Base-by-base conservation (phyloP, 2,329 filamentous ascomycete genomes). In the Pestalotiopsis sp. region DNA sequence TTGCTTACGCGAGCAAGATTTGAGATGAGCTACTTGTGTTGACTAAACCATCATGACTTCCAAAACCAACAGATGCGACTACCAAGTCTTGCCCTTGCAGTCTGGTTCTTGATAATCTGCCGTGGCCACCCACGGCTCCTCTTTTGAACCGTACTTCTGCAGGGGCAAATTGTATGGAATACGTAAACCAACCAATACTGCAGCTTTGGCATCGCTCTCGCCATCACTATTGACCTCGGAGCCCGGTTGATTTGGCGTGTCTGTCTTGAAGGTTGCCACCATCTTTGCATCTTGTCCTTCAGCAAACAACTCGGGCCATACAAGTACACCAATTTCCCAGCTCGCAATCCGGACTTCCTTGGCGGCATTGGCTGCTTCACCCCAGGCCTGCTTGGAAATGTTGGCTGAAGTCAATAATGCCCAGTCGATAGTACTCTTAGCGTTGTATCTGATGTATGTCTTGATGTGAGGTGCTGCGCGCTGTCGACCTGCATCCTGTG, bases 321-420 rank as follows among this genome's bases (percentile, higher is more conserved):
- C 86, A 61, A 97, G 77, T 1, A 97, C 93, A 0, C 94, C 94
- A 39, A 94, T 87, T 78, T 97, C 94, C 83, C 91, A 97, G 38
- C 93, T 96, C 69, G 91, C 90, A 36, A 97, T 89, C 45, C 91
- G 86, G 38, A 94, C 82, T 74, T 93, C 87, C 0, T 88, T 89
- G 0, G 84, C 82, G 3, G 83, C 78, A 70, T 86, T 89, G 1
- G 78, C 78, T 2, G 87, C 84, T 49, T 92, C 90, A 1, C 94
- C 94, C 95, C 94, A 97, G 0, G 94, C 94, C 79, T 97, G 94
- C 70, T 91, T 95, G 1, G 93, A 96, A 2, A 97, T 79, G 73
- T 97, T 97, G n/a, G 94, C 94, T n/a, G 93, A 96, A 0, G 94
- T 97, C 2, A 97, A 78, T 71, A 97, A 84, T 1, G 93, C 94